Conservation (phyloP, 345 rosid genomes). For the Aquilaria sinensis region DNA sequence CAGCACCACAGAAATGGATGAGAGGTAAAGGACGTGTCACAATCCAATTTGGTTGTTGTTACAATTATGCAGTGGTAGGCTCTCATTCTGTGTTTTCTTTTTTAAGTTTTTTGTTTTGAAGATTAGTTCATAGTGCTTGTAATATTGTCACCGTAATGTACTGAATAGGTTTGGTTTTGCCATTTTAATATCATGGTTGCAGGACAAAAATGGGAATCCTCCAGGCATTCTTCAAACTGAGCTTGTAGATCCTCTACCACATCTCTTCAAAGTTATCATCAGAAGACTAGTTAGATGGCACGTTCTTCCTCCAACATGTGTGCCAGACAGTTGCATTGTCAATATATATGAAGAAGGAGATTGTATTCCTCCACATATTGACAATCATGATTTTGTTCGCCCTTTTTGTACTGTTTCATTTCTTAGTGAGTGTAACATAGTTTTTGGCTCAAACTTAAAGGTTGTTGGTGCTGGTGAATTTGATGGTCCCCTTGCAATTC, state of each 20-base stretch:
- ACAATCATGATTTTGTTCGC: slow-evolving; percentile 58
- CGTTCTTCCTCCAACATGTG: slow-evolving; percentile 48
- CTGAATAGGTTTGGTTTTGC: neutral
- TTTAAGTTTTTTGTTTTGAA: neutral
- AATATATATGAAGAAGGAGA: slow-evolving; percentile 68
- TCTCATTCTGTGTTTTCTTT: neutral
- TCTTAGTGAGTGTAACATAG: slow-evolving; percentile 42
- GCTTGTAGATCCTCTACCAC: slow-evolving; percentile 57
- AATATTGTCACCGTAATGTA: too few species aligned
- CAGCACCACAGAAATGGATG: slow-evolving; percentile 68
- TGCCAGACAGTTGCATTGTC: slow-evolving; percentile 67
- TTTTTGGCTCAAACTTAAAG: slow-evolving; percentile 52
- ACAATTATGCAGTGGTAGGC: slow-evolving; percentile 44
- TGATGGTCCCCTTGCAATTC: slow-evolving; percentile 40
- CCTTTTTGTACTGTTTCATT: slow-evolving; percentile 72
- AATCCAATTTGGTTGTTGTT: slow-evolving; percentile 62
- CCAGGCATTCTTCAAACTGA: slow-evolving; percentile 51
- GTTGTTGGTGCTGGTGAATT: slow-evolving; percentile 50
- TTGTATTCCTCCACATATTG: slow-evolving; percentile 71
- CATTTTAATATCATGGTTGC: neutral
- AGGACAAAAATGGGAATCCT: slow-evolving; percentile 58
- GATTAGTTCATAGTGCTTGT: too few species aligned
- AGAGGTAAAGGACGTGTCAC: slow-evolving; percentile 72
- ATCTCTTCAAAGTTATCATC: slow-evolving; percentile 47
- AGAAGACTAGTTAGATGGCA: slow-evolving; percentile 56